These are phyloP conservation scores for Neopestalotiopsis rosae DNA, from an alignment of 2,329 filamentous ascomycete species.

Conservation along the genomic window DNA sequence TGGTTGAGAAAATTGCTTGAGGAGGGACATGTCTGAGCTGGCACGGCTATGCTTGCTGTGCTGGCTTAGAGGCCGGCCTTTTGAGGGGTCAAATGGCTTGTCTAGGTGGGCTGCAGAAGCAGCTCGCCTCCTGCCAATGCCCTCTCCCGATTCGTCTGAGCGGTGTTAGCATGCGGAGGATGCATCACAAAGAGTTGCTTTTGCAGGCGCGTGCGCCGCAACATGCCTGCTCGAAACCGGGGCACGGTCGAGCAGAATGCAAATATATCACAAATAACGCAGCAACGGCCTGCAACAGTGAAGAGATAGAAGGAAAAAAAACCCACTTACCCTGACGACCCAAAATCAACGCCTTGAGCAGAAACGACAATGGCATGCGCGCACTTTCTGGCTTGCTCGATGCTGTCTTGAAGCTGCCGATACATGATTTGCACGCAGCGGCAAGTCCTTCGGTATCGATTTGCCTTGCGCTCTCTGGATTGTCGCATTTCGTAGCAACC, in stretches of 20 bases:
- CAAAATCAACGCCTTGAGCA: slow-evolving; percentile 74
- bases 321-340: slow-evolving; percentile 70
- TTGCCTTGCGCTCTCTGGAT: slow-evolving; percentile 70
- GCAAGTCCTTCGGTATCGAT: slow-evolving; percentile 72
- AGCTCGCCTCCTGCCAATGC: slow-evolving; percentile 55
- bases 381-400: slow-evolving; percentile 72
- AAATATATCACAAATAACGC: background rate
- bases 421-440: slow-evolving; percentile 68
- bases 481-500: slow-evolving; percentile 90
- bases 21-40: slow-evolving; percentile 71
- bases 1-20: slow-evolving; percentile 58
- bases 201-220: slow-evolving; percentile 3
- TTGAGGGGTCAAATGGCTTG: slow-evolving; percentile 53
- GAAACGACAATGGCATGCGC: slow-evolving; percentile 75
- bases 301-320: background rate
- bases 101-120: slow-evolving; percentile 68
- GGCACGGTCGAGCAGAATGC: background rate
- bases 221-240: background rate
- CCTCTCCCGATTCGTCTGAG: slow-evolving; percentile 45
- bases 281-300: slow-evolving; percentile 4
- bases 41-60: slow-evolving; percentile 72
- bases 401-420: slow-evolving; percentile 77
- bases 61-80: slow-evolving; percentile 60
- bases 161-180: slow-evolving; percentile 17
- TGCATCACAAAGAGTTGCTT: slow-evolving; percentile 11